Evolutionary conservation across 495 filamentous ascomycete genomes (phyloP).

Genomic region (Lindgomyces ingoldianus): DNA sequence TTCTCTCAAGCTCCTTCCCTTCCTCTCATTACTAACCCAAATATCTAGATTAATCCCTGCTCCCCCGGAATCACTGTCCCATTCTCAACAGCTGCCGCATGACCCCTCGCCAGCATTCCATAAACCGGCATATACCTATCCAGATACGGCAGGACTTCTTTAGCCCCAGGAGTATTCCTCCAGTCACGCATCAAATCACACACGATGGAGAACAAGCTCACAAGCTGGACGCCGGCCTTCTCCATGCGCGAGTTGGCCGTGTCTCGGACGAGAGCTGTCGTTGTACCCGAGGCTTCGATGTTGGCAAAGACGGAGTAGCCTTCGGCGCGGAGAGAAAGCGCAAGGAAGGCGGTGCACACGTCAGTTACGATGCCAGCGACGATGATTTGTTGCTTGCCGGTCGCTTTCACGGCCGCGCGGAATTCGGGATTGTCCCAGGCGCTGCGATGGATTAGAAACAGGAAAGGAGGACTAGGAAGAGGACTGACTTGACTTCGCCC

Average conservation of each 20-base stretch:
- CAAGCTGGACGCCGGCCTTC: slow-evolving; percentile 63
- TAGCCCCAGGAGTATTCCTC: slow-evolving; percentile 65
- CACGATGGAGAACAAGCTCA: slow-evolving; percentile 66
- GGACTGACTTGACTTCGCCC: slow-evolving; percentile 65
- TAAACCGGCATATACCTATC: slow-evolving; percentile 58
- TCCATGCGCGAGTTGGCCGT: slow-evolving; percentile 68
- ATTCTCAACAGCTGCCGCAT: slow-evolving; percentile 52
- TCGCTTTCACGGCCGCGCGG: slow-evolving; percentile 63
- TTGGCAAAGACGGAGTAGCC: slow-evolving; percentile 79
- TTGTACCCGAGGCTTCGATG: slow-evolving; percentile 69
- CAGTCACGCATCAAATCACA: slow-evolving; percentile 79
- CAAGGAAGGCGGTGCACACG: slow-evolving; percentile 74
- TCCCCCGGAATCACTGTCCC: slow-evolving; percentile 54
- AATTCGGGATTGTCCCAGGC: slow-evolving; percentile 80
- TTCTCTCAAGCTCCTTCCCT: too few species aligned
- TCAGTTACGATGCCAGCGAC: slow-evolving; percentile 74
- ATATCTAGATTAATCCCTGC: slow-evolving; percentile 33
- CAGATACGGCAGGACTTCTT: slow-evolving; percentile 63
- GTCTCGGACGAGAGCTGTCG: slow-evolving; percentile 56
- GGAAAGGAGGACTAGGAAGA: neutral
- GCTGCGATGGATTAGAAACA: slow-evolving; percentile 1
- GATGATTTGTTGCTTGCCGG: slow-evolving; percentile 70
- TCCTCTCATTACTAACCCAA: too few species aligned
- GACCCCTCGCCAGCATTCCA: slow-evolving; percentile 53
- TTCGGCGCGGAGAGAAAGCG: slow-evolving; percentile 67